These are phyloP conservation scores for Pythium biforme DNA, from an alignment of 352 stramenopile species.

Conservation along the genomic window DNA sequence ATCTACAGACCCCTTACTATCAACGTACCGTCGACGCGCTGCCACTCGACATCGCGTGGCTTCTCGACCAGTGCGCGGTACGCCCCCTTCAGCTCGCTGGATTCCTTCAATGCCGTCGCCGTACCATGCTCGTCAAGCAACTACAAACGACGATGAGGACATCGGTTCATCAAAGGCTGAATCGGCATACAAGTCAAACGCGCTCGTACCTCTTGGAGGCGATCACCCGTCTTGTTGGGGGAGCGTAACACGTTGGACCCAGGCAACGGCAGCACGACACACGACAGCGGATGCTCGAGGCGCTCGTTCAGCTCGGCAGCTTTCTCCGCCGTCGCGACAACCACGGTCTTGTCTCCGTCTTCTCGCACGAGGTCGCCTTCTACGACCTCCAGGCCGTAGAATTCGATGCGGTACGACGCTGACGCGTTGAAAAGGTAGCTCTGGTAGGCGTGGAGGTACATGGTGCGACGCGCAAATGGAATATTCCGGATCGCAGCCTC, in stretches of 20 bases:
- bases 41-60: slow-evolving; percentile 47
- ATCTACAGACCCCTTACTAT: background rate
- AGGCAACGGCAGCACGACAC: slow-evolving; percentile 56
- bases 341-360: slow-evolving; percentile 24
- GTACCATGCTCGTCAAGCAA: slow-evolving; percentile 52
- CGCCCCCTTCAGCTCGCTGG: slow-evolving; percentile 50
- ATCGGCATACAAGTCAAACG: too few species aligned
- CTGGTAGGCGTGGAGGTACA: slow-evolving; percentile 81
- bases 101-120: slow-evolving; percentile 33
- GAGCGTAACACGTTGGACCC: slow-evolving; percentile 53
- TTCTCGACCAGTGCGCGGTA: slow-evolving; percentile 53
- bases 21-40: slow-evolving; percentile 16
- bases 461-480: slow-evolving; percentile 54
- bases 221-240: slow-evolving; percentile 40
- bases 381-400: slow-evolving; percentile 39
- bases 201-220: slow-evolving; percentile 40
- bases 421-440: slow-evolving; percentile 75
- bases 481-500: slow-evolving; percentile 54
- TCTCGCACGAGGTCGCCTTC: slow-evolving; percentile 53
- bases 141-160: too few species aligned
- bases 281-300: slow-evolving; percentile 28
- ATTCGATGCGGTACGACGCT: slow-evolving; percentile 46
- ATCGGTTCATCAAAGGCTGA: too few species aligned
- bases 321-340: slow-evolving; percentile 35
- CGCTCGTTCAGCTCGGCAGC: slow-evolving; percentile 39